Evolutionary conservation across 2,329 filamentous ascomycete species (phyloP).

Genomic region (Pseudogymnoascus sp.): DNA sequence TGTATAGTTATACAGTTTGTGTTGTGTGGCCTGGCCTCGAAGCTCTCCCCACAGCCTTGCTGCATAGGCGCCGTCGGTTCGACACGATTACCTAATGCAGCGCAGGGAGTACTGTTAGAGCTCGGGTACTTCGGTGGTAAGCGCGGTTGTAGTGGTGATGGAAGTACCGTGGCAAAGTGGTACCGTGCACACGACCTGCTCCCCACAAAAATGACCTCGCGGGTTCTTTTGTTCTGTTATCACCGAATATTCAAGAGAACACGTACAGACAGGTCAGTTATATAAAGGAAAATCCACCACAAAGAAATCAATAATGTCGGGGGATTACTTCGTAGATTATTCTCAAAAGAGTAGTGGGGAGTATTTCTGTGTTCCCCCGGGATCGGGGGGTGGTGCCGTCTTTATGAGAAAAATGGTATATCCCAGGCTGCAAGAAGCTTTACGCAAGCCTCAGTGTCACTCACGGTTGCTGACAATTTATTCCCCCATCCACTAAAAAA

Average conservation of each 20-base stretch:
- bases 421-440: background rate
- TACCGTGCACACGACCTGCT: constrained; percentile 4
- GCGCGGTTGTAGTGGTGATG: background rate
- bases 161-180: constrained; percentile 1
- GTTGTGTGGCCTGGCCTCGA: constrained; percentile 4
- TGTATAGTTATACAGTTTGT: background rate
- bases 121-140: background rate
- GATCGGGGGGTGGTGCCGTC: background rate
- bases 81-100: constrained; percentile 1
- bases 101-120: background rate
- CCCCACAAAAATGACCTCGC: constrained; percentile 6
- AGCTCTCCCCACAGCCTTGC: constrained; percentile 5
- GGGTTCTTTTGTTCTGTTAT: background rate
- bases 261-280: too few relatives aligned
- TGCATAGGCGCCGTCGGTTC: background rate
- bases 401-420: background rate
- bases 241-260: background rate
- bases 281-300: background rate
- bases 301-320: background rate
- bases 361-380: background rate
- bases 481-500: too few relatives aligned
- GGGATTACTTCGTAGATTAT: background rate
- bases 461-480: background rate
- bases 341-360: background rate
- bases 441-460: background rate